Percentiles rank a stretch among this genome's conserved stretches.
phyloP scores from a whole-genome alignment of 1,284 basidiomycete genomes.

The Naganishia sp. region DNA sequence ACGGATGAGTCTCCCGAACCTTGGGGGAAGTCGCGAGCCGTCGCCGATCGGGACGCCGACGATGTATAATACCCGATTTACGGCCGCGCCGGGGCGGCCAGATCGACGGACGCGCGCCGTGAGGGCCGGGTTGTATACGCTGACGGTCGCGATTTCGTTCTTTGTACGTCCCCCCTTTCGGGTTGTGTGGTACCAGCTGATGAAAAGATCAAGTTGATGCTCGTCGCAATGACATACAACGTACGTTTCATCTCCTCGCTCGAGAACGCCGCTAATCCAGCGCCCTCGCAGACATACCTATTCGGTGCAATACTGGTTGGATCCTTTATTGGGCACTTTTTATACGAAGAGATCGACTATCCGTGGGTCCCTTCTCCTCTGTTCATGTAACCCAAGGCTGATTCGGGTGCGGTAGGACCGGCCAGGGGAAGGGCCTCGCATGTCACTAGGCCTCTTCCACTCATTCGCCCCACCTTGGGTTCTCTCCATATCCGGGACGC shows the following conservation, averaged over 20 bases:
- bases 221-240: slow-evolving; percentile 56
- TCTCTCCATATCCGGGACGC: not conserved
- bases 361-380: not conserved
- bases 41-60: not conserved
- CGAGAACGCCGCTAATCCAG: not conserved
- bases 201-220: slow-evolving; percentile 49
- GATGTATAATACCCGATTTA: slow-evolving; percentile 35
- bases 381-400: slow-evolving; percentile 19
- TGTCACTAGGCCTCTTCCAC: slow-evolving; percentile 39
- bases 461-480: not conserved
- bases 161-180: slow-evolving; percentile 42
- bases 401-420: slow-evolving; percentile 22
- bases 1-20: slow-evolving; percentile 8
- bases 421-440: slow-evolving; percentile 40
- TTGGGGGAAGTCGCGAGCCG: slow-evolving; percentile 2
- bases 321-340: slow-evolving; percentile 50
- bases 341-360: slow-evolving; percentile 52
- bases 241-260: slow-evolving; percentile 3
- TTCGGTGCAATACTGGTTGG: slow-evolving; percentile 53
- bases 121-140: slow-evolving; percentile 46
- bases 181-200: not conserved
- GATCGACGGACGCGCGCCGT: slow-evolving; percentile 33
- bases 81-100: slow-evolving; percentile 31
- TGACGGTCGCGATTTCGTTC: slow-evolving; percentile 49
- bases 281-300: slow-evolving; percentile 44